Conservation (phyloP, 2,329 filamentous ascomycete species). For the Tympanopsis confertula region DNA sequence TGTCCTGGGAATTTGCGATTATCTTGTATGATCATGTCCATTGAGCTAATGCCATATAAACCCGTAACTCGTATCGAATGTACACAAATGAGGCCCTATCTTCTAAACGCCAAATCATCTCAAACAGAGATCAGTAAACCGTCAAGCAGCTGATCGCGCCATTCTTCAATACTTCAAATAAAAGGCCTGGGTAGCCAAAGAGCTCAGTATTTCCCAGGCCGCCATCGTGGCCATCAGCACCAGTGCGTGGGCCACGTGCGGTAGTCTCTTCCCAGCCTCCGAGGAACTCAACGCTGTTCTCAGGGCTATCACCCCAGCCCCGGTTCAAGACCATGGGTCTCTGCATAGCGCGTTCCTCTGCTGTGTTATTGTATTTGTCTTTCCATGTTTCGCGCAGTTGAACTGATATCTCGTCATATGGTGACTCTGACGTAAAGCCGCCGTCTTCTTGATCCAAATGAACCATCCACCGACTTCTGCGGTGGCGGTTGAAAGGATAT, state of each 20-base stretch:
- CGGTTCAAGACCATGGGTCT: constrained; percentile 81
- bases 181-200: constrained; percentile 64
- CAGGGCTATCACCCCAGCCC: constrained; percentile 83
- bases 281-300: constrained; percentile 75
- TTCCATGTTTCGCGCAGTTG: constrained; percentile 61
- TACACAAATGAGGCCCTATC: too few species aligned
- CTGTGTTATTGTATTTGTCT: constrained; percentile 38
- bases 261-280: constrained; percentile 75
- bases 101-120: too few species aligned
- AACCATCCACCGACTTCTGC: constrained; percentile 78
- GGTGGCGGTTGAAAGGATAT: constrained; percentile 91
- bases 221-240: constrained; percentile 32
- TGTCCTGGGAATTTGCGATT: too few species aligned
- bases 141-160: background rate
- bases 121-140: background rate
- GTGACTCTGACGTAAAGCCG: constrained; percentile 61
- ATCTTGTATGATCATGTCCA: too few species aligned
- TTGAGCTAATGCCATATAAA: too few species aligned
- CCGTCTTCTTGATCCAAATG: constrained; percentile 34
- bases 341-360: constrained; percentile 38
- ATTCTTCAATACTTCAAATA: constrained; percentile 1
- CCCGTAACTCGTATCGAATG: too few species aligned
- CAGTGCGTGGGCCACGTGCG: constrained; percentile 30
- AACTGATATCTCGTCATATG: constrained; percentile 62
- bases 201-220: constrained; percentile 22